phyloP scores from a whole-genome alignment of 441 rosid genomes.

The Sinapis alba region DNA sequence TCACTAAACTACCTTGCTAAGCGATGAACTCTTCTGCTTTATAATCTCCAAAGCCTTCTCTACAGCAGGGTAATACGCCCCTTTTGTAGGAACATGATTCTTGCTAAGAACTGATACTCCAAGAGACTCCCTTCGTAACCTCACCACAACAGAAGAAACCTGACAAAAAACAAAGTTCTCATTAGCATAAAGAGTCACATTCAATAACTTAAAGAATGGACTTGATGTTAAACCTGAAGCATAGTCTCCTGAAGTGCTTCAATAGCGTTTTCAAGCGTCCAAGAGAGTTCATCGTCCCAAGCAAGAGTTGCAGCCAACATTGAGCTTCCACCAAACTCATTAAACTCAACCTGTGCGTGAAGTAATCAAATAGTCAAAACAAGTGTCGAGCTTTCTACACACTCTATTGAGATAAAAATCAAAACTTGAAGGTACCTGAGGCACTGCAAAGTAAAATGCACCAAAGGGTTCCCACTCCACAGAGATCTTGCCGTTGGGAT shows the following conservation, averaged over 20 bases:
- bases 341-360: conserved; percentile 79
- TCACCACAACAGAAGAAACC: conserved; percentile 59
- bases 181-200: background rate
- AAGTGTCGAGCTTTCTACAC: background rate
- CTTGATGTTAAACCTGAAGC: conserved; percentile 49
- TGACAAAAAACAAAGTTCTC: conserved; percentile 30
- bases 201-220: background rate
- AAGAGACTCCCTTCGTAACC: conserved; percentile 48
- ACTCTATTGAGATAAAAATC: background rate
- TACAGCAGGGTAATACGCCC: conserved; percentile 67
- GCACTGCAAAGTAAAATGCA: conserved; percentile 83
- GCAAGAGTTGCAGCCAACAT: conserved; percentile 85
- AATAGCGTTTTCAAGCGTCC: conserved; percentile 69
- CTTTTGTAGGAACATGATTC: conserved; percentile 64
- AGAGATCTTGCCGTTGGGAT: conserved; percentile 64
- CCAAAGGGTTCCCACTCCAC: conserved; percentile 90
- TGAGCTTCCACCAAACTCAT: conserved; percentile 78
- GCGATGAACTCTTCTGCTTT: conserved; percentile 56
- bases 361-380: conserved; percentile 36
- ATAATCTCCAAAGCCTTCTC: conserved; percentile 75
- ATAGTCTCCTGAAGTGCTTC: conserved; percentile 55
- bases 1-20: conserved; percentile 58
- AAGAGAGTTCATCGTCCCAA: conserved; percentile 81
- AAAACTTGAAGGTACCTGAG: conserved; percentile 58
- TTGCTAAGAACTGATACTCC: conserved; percentile 59